Evolutionary conservation across 2,329 filamentous ascomycete species (phyloP).

Genomic region (Monosporascus sp.): DNA sequence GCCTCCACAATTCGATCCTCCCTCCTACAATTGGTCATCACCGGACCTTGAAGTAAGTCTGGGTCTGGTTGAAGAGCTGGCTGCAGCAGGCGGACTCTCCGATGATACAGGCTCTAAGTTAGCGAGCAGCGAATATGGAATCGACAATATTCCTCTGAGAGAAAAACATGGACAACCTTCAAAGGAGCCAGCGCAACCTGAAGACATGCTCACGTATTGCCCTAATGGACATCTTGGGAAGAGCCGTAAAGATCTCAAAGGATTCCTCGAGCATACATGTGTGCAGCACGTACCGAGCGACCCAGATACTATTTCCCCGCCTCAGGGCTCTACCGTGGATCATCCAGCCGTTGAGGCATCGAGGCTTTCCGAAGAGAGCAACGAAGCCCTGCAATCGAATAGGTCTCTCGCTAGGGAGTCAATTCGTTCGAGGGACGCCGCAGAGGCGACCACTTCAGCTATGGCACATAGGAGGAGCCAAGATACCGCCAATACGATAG

Average conservation of each 20-base stretch:
- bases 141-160: background rate
- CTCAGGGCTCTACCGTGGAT: background rate
- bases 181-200: background rate
- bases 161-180: background rate
- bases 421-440: background rate
- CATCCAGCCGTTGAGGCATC: background rate
- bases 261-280: background rate
- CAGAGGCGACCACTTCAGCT: too few relatives aligned
- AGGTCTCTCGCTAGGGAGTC: background rate
- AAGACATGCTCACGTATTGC: background rate
- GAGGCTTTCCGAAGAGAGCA: background rate
- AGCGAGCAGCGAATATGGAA: slow-evolving; percentile 1
- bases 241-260: background rate
- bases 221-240: background rate
- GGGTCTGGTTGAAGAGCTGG: slow-evolving; percentile 10
- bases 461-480: background rate
- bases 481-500: background rate
- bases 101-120: slow-evolving; percentile 9
- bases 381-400: background rate
- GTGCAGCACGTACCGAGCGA: background rate
- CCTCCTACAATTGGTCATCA: background rate
- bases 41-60: slow-evolving; percentile 1
- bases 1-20: slow-evolving; percentile 1
- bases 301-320: background rate
- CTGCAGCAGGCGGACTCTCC: slow-evolving; percentile 7